Conservation (phyloP, 257 asterid genomes). For the Solanum peruvianum region DNA sequence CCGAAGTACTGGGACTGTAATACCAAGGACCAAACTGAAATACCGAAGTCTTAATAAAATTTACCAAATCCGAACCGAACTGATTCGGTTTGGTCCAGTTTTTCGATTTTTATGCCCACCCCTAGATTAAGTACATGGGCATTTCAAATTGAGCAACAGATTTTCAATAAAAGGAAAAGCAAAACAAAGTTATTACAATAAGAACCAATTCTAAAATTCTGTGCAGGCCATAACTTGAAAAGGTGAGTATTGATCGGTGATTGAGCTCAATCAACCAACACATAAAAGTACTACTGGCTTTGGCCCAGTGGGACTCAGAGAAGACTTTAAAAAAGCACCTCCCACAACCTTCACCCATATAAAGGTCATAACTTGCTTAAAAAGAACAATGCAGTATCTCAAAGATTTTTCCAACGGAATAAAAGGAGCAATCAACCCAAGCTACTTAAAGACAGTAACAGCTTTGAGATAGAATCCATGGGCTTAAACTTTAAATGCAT, state of each 20-base stretch:
- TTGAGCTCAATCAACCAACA: neutral
- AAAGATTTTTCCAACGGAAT: neutral
- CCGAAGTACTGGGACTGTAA: neutral
- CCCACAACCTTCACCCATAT: neutral
- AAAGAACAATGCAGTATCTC: neutral
- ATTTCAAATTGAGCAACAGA: neutral
- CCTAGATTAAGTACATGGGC: neutral
- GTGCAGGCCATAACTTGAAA: neutral
- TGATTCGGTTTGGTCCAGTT: neutral
- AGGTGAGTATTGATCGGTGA: neutral
- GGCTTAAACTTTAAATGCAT: neutral
- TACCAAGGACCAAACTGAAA: neutral
- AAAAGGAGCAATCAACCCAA: neutral
- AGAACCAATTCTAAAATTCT: neutral
- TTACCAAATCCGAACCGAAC: neutral
- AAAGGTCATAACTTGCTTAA: neutral
- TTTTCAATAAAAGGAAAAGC: neutral
- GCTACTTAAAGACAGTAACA: neutral
- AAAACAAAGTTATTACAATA: neutral
- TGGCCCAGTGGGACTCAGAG: neutral
- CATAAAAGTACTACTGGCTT: neutral
- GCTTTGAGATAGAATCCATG: neutral
- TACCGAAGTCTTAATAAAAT: no score
- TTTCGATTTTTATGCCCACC: neutral
- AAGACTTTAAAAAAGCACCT: neutral